phyloP scores from a whole-genome alignment of 306 rosid species.

The Acacia crassicarpa region DNA sequence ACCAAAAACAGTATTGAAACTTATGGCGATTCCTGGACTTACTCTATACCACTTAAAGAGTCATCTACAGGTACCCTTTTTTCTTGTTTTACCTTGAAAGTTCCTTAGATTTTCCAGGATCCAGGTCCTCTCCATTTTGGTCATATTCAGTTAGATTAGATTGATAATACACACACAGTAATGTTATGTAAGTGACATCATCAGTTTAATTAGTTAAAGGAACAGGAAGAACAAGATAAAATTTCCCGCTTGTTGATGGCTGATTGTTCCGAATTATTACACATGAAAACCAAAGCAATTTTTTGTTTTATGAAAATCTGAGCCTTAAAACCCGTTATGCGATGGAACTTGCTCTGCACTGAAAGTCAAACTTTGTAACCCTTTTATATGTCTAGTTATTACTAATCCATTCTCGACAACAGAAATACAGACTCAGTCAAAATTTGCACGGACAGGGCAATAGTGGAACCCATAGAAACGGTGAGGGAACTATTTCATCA shows the following conservation, averaged over 20 bases:
- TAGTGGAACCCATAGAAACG: slow-evolving; percentile 48
- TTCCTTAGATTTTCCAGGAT: not conserved
- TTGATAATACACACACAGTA: not conserved
- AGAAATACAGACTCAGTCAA: slow-evolving; percentile 90
- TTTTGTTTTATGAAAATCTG: not conserved
- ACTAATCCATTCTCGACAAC: slow-evolving; percentile 29
- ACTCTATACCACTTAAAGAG: slow-evolving; percentile 85
- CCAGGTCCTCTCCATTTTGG: not conserved
- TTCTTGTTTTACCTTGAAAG: not conserved
- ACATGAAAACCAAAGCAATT: not conserved
- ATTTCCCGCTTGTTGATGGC: not conserved
- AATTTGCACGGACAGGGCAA: slow-evolving; percentile 66
- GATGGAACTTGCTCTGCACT: not conserved
- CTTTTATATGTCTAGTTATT: not conserved
- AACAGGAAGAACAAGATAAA: not conserved
- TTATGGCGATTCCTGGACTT: slow-evolving; percentile 87
- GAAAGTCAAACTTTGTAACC: not conserved
- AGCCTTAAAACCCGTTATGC: not conserved
- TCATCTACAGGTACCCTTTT: slow-evolving; percentile 71
- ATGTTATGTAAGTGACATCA: not conserved
- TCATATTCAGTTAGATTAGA: not conserved
- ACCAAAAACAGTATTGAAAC: slow-evolving; percentile 85
- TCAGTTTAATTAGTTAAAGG: not conserved
- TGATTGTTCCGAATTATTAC: not conserved
- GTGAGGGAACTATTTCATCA: slow-evolving; percentile 37